Percentiles rank a stretch among this genome's conserved stretches.
Conservation (phyloP, 208 protist species). For the Leishmania arabica region DNA sequence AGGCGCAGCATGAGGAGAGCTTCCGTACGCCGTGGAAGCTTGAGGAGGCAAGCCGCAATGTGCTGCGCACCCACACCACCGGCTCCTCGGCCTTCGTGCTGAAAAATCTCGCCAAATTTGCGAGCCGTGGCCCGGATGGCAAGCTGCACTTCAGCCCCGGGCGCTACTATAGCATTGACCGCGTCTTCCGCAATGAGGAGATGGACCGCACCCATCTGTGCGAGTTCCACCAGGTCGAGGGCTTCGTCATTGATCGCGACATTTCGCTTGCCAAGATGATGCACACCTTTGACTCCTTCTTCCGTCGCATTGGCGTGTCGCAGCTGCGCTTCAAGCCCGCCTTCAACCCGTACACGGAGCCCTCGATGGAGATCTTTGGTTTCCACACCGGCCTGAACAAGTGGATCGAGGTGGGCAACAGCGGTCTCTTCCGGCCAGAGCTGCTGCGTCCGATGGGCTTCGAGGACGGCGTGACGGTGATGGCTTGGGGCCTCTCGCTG, state of each 20-base stretch:
- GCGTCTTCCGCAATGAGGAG: constrained; percentile 99
- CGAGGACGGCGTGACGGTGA: constrained; percentile 96
- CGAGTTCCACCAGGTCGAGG: constrained; percentile 99
- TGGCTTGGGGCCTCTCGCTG: constrained; percentile 99
- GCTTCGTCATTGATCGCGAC: constrained; percentile 97
- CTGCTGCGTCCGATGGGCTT: constrained; percentile 99
- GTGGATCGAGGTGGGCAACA: constrained; percentile 99
- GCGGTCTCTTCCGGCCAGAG: constrained; percentile 98
- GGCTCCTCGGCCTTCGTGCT: constrained; percentile 97
- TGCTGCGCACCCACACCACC: constrained; percentile 99
- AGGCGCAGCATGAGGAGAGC: constrained; percentile 93
- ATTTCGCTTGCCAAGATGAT: constrained; percentile 99
- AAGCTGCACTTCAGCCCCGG: constrained; percentile 92
- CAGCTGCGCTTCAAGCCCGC: constrained; percentile 99
- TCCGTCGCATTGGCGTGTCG: constrained; percentile 95
- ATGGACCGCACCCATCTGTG: constrained; percentile 99
- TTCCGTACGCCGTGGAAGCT: constrained; percentile 96
- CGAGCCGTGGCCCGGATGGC: constrained; percentile 47
- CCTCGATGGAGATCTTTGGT: constrained; percentile 99
- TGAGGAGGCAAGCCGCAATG: constrained; percentile 96
- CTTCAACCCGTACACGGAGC: constrained; percentile 99
- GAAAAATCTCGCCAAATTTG: constrained; percentile 92
- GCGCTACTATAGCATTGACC: constrained; percentile 99
- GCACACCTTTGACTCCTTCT: constrained; percentile 98
- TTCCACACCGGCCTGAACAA: constrained; percentile 96